These are phyloP conservation scores for Vitrella brassicaformis DNA, from an alignment of 73 alveolate species.

Conservation along the genomic window DNA sequence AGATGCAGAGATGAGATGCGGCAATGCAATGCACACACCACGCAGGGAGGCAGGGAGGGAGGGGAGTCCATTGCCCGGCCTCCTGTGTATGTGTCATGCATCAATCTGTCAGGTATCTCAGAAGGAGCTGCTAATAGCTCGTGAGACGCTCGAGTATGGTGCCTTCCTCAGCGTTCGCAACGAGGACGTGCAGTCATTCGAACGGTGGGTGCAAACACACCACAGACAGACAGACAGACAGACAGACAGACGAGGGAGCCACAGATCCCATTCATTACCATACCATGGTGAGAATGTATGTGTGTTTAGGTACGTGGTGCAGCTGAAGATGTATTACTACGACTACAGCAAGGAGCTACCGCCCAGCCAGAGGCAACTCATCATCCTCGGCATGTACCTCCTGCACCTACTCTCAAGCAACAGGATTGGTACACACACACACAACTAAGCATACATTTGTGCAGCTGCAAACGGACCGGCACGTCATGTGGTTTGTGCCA, in stretches of 20 bases:
- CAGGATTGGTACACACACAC: too few species aligned
- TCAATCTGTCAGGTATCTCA: not conserved
- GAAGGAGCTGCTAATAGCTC: not conserved
- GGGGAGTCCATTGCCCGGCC: too few species aligned
- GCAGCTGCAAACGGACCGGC: not conserved
- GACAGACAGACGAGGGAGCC: too few species aligned
- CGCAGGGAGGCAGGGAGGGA: too few species aligned
- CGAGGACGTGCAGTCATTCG: not conserved
- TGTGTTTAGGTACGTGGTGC: not conserved
- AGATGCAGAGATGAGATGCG: too few species aligned
- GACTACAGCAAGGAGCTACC: not conserved
- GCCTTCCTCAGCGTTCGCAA: not conserved
- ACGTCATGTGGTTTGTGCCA: not conserved
- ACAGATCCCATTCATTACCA: too few species aligned
- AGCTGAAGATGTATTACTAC: not conserved
- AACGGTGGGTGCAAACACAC: too few species aligned
- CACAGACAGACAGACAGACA: too few species aligned
- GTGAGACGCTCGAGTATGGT: not conserved
- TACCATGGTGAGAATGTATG: too few species aligned
- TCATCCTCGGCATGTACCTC: not conserved
- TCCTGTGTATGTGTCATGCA: not conserved
- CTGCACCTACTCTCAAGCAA: not conserved
- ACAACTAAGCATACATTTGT: not conserved
- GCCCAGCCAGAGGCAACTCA: not conserved
- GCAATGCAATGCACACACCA: too few species aligned